Base-by-base conservation (phyloP, 352 stramenopile genomes). In the Phytophthora ramorum region DNA sequence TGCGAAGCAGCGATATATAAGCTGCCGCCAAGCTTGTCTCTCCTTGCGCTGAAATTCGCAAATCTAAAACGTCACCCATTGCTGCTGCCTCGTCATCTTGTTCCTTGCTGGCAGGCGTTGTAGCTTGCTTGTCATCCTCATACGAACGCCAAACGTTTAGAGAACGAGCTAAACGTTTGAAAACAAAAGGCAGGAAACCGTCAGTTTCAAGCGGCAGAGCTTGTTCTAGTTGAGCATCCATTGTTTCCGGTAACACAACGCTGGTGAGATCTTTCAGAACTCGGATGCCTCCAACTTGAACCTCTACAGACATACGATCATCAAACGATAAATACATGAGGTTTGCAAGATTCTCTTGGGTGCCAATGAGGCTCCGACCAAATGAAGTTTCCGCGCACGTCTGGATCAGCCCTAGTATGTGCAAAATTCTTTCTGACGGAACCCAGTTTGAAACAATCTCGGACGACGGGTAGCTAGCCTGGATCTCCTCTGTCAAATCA, bases 281-380 rank as follows among this genome's bases (percentile, higher is more conserved):
- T 7, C 52, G 54, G 13, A 87, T 58, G 17, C 73, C 78, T 0
- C 71, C 84, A 38, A 79, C 83, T 19, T 74, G 72, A 16, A 85
- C 73, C 59, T 91, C 83, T 16, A 81, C 62, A 2, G 86, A 56
- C 4, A 82, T 58, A n/a, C 58, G 58, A 2, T 78, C 64, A 24
- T 87, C 64, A 34, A 93, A 81, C 1, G 79, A 79, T 2, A 93
- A 37, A n/a, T 74, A 72, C 12, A 93, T 74, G 7, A 95, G 51
- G 47, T 91, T 79, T 9, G 71, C 69, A 26, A 92, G 64, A 41
- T 92, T 91, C 58, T 86, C 80, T 9, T 73, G 68, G 20, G 76
- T 90, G 0, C 73, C 69, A 35, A 92, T 81, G 30, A 88, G 59
- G 7, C 72, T 75, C 38, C 79, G 71, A 2, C 82, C 78, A 66